Conservation (phyloP, 768 basidiomycete species). For the Lyophyllum atratum region DNA sequence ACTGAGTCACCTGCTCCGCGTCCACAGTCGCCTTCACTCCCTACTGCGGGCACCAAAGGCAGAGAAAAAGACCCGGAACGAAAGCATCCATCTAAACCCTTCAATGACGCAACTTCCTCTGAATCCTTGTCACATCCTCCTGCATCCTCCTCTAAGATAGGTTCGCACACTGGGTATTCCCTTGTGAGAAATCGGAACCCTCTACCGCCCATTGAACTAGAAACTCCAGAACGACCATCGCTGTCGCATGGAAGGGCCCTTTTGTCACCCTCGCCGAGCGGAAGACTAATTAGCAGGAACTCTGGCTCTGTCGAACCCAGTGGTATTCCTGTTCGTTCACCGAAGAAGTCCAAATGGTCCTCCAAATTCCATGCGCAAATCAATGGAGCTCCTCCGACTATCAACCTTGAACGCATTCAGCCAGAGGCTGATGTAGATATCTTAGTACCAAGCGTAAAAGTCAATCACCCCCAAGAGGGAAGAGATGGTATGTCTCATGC, state of each 20-base stretch:
- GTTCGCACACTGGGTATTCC: slow-evolving; percentile 27
- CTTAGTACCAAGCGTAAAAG: neutral
- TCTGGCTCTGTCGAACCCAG: slow-evolving; percentile 29
- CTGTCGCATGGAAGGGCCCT: slow-evolving; percentile 19
- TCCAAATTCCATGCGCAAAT: neutral
- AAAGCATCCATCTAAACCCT: neutral
- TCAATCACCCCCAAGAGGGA: neutral
- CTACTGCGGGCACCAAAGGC: neutral
- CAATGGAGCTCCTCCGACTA: neutral
- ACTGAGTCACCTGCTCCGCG: neutral
- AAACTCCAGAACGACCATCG: slow-evolving; percentile 12
- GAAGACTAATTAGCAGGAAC: slow-evolving; percentile 24
- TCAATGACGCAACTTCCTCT: neutral
- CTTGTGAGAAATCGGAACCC: slow-evolving; percentile 33
- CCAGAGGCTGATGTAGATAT: neutral
- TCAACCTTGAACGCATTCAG: neutral
- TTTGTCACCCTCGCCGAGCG: slow-evolving; percentile 27
- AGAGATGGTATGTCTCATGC: neutral
- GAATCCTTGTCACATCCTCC: slow-evolving; percentile 30
- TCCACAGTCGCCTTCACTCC: slow-evolving; percentile 5
- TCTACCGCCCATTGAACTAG: slow-evolving; percentile 43
- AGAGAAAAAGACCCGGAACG: slow-evolving; percentile 8
- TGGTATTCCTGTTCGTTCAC: slow-evolving; percentile 47
- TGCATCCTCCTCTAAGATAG: neutral
- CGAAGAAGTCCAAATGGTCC: slow-evolving; percentile 26